phyloP scores from a whole-genome alignment of 371 early-diverging fungal species.

The Mucor sp. region DNA sequence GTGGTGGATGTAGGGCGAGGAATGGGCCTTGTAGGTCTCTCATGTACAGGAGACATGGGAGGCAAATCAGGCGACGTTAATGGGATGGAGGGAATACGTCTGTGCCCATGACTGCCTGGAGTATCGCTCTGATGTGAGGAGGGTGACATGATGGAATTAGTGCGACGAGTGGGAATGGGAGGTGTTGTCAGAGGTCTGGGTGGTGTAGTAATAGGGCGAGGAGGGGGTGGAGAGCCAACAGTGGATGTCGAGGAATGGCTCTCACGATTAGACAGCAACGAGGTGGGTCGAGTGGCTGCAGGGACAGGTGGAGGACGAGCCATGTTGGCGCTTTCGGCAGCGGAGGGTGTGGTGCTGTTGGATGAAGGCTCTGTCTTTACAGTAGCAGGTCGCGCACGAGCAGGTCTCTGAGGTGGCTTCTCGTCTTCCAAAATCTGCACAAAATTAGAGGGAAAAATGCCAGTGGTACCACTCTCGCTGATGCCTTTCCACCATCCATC shows the following conservation, averaged over 20 bases:
- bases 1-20: conserved; percentile 27
- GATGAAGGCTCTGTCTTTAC: conserved; percentile 31
- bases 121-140: neutral
- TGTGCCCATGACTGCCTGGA: conserved; percentile 6
- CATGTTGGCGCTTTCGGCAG: neutral
- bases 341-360: neutral
- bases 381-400: conserved; percentile 45
- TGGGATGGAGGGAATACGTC: conserved; percentile 38
- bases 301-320: conserved; percentile 49
- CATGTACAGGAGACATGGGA: conserved; percentile 30
- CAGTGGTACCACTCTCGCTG: conserved; percentile 53
- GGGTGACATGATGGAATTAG: conserved; percentile 19
- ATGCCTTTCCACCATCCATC: conserved; percentile 67
- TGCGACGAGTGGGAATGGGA: conserved; percentile 26
- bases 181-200: conserved; percentile 41
- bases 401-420: conserved; percentile 35
- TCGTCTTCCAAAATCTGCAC: conserved; percentile 54
- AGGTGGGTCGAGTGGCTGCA: conserved; percentile 45
- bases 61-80: conserved; percentile 49
- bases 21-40: conserved; percentile 40
- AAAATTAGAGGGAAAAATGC: conserved; percentile 65
- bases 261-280: conserved; percentile 30
- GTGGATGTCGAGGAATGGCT: neutral
- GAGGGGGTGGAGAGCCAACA: conserved; percentile 2
- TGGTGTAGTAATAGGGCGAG: conserved; percentile 25